phyloP scores from a whole-genome alignment of 2,329 filamentous ascomycete species.

The Colletotrichum sidae region DNA sequence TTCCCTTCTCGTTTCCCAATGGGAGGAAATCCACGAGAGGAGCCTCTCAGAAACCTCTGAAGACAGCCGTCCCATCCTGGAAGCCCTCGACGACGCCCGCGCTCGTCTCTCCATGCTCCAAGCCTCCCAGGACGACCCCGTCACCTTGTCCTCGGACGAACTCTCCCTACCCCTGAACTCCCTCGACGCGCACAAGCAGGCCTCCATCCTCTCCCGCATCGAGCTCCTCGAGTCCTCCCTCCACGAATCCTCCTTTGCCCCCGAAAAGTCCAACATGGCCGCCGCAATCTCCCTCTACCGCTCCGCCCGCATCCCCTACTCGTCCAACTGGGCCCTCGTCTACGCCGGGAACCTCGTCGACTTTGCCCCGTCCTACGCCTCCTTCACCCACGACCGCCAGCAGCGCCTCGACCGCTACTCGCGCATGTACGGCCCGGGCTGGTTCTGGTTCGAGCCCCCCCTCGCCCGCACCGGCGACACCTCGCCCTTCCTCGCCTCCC shows the following conservation, averaged over 20 bases:
- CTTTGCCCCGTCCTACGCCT: slow-evolving; percentile 49
- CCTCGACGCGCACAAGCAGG: slow-evolving; percentile 23
- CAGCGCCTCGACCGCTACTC: slow-evolving; percentile 53
- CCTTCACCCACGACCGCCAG: slow-evolving; percentile 52
- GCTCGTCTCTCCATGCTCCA: slow-evolving; percentile 10
- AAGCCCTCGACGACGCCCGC: slow-evolving; percentile 28
- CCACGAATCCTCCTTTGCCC: slow-evolving; percentile 45
- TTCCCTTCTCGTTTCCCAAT: slow-evolving; percentile 50
- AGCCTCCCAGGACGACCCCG: neutral
- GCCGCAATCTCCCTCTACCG: slow-evolving; percentile 56
- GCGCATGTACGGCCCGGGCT: slow-evolving; percentile 51
- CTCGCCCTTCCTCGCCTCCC: slow-evolving; percentile 43
- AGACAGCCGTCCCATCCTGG: slow-evolving; percentile 11
- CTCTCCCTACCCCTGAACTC: slow-evolving; percentile 9
- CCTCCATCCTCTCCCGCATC: slow-evolving; percentile 47
- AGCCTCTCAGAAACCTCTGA: slow-evolving; percentile 38
- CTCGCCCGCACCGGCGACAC: slow-evolving; percentile 42
- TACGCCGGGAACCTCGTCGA: slow-evolving; percentile 57
- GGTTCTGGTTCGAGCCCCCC: slow-evolving; percentile 60
- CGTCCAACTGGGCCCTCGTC: slow-evolving; percentile 53
- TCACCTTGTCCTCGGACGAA: neutral
- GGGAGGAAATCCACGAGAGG: slow-evolving; percentile 46
- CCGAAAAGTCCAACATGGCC: slow-evolving; percentile 54
- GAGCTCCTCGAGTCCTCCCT: slow-evolving; percentile 47
- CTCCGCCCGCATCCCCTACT: slow-evolving; percentile 53